Conservation (phyloP, 257 asterid genomes). For the Solanum pimpinellifolium region DNA sequence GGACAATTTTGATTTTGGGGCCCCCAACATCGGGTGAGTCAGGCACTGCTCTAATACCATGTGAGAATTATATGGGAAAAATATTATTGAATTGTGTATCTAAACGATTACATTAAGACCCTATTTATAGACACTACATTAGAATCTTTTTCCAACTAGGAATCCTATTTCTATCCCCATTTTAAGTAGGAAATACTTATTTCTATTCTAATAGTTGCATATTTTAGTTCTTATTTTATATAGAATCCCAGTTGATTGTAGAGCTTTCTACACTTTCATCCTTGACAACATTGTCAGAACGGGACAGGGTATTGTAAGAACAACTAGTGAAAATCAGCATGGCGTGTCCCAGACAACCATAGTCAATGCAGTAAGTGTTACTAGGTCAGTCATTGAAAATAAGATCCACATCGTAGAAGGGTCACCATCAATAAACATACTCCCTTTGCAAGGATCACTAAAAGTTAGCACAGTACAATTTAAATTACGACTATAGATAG, state of each 20-base stretch:
- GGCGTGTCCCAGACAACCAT: background rate
- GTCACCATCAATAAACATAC: background rate
- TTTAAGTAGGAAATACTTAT: no score
- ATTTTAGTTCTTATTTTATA: background rate
- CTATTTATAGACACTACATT: no score
- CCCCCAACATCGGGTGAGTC: no score
- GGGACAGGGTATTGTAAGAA: background rate
- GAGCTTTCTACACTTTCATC: background rate
- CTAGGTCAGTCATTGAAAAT: background rate
- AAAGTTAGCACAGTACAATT: background rate
- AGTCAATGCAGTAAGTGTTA: background rate
- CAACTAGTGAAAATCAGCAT: background rate
- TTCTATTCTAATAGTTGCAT: background rate
- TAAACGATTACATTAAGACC: no score
- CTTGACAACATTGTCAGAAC: background rate
- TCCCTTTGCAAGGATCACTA: background rate
- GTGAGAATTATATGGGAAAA: no score
- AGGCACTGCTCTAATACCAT: no score
- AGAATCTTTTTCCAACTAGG: no score
- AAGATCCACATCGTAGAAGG: background rate
- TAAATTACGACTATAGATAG: background rate
- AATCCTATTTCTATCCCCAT: no score
- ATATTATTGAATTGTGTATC: no score
- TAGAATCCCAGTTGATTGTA: background rate
- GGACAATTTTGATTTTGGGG: no score